These are phyloP conservation scores for Diaporthe batatas DNA, from an alignment of 2,329 filamentous ascomycete genomes.

Conservation along the genomic window DNA sequence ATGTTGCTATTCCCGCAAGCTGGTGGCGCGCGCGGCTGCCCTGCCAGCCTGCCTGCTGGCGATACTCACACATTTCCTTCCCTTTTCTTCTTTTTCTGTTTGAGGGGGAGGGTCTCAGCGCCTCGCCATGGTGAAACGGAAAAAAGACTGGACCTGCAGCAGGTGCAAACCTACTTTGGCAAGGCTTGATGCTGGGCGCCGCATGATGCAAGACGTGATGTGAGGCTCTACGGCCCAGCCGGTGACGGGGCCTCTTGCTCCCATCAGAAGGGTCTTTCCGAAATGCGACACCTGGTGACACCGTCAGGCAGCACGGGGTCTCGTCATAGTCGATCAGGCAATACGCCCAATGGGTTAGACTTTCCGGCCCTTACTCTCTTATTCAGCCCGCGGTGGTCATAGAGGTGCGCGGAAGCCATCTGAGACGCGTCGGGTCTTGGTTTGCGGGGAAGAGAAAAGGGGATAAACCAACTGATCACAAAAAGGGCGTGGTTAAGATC, in stretches of 20 bases:
- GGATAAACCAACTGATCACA: constrained; percentile 1
- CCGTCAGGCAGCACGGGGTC: constrained; percentile 31
- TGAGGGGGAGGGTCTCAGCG: constrained; percentile 3
- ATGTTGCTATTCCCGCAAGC: constrained; percentile 23
- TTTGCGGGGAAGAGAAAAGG: constrained; percentile 19
- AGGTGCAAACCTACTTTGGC: constrained; percentile 18
- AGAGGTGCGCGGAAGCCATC: constrained; percentile 16
- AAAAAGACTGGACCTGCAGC: constrained; percentile 36
- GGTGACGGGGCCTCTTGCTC: constrained; percentile 17
- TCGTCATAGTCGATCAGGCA: constrained; percentile 27
- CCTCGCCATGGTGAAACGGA: constrained; percentile 36
- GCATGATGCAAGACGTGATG: constrained; percentile 29
- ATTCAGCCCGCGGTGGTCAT: neutral
- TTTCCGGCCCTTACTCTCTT: constrained; percentile 14
- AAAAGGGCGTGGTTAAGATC: constrained; percentile 1
- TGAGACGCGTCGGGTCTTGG: constrained; percentile 38
- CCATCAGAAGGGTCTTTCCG: constrained; percentile 20
- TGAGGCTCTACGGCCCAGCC: constrained; percentile 34
- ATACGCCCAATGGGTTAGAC: constrained; percentile 23
- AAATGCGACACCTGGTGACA: constrained; percentile 34
- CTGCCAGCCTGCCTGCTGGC: constrained; percentile 15
- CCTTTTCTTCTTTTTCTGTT: neutral
- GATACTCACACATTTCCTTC: neutral
- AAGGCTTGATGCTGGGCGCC: constrained; percentile 26
- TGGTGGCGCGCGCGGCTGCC: constrained; percentile 12